Evolutionary conservation across 2,329 filamentous ascomycete species (phyloP).

Genomic region (Aspergillus fructus): DNA sequence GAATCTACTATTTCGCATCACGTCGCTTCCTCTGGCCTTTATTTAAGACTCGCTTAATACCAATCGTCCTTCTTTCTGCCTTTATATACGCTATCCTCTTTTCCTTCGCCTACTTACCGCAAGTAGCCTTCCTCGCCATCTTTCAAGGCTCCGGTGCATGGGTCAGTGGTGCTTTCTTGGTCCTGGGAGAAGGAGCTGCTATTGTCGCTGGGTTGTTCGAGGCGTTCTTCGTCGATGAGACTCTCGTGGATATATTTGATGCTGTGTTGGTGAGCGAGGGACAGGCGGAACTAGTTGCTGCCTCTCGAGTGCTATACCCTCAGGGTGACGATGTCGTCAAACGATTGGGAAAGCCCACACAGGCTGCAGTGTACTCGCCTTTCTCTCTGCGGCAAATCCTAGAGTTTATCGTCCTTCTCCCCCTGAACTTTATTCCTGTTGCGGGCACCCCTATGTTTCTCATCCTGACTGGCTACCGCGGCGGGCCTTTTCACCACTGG

Average conservation of each 20-base stretch:
- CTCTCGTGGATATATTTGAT: conserved; percentile 79
- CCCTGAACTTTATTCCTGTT: conserved; percentile 83
- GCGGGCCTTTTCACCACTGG: conserved; percentile 87
- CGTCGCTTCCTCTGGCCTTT: conserved; percentile 82
- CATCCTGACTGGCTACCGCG: conserved; percentile 79
- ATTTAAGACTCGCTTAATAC: conserved; percentile 73
- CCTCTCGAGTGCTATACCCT: conserved; percentile 63
- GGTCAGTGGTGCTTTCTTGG: conserved; percentile 82
- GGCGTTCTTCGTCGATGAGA: conserved; percentile 78
- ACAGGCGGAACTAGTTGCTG: conserved; percentile 65
- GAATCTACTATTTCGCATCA: conserved; percentile 76
- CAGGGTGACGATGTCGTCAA: conserved; percentile 72
- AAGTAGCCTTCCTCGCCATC: conserved; percentile 83
- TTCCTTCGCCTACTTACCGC: conserved; percentile 81
- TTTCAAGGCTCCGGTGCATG: conserved; percentile 88
- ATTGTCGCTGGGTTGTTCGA: conserved; percentile 69
- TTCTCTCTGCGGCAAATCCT: conserved; percentile 89
- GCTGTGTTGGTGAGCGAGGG: conserved; percentile 76
- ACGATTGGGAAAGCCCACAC: conserved; percentile 78
- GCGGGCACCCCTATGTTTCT: conserved; percentile 84
- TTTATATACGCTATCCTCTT: conserved; percentile 86
- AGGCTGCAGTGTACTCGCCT: conserved; percentile 74
- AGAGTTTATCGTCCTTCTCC: conserved; percentile 75
- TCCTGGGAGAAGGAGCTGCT: conserved; percentile 66
- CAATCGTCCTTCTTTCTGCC: conserved; percentile 75